Base-by-base conservation (phyloP, 2,329 filamentous ascomycete genomes). In the Coleophoma cylindrospora region DNA sequence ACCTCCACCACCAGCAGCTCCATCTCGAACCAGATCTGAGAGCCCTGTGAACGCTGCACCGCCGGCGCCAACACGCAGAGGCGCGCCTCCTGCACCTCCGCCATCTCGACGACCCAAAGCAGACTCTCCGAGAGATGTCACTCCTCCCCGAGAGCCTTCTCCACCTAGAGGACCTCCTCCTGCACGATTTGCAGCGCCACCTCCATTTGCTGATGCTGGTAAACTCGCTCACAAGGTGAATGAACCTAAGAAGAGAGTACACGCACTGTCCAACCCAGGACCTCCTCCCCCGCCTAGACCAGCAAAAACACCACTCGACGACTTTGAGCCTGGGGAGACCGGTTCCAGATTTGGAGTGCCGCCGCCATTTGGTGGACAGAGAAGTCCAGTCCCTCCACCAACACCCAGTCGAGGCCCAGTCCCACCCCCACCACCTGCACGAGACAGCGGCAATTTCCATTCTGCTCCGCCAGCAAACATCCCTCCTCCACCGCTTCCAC, bases 121-220 rank as follows among this genome's bases (percentile, higher is more conserved):
- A 17, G 79, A 83, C 21, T 48, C 66, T 10, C 56, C 70, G 3
- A 62, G 69, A 49, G 75, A 76, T 55, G 69, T 72, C n/a, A 73
- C 76, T 72, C 81, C 87, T n/a, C 79, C 86, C 32, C 77, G 84
- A 62, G 86, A 89, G 52, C 80, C 86, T 13, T 83, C 85, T 13
- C 88, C 89, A 12, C 81, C 84, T 15, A 63, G 65, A 50, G 68
- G 70, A 22, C 77, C 77, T 10, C 79, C 83, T 19, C 79, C 84
- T 47, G 81, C 82, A 9, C 79, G 77, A 60, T 97, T 95, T 72
- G 80, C 84, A 57, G 92, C 89, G 9, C 94, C 94, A 43, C 94
- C 94, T 34, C 89, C 92, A 2, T 71, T 97, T 52, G 83, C 89
- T 49, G 91, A 96, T 67, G 94, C 94, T 51, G 94, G 94, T 36